Conservation (phyloP, 2,329 filamentous ascomycete genomes). For the Aphanocladium album region DNA sequence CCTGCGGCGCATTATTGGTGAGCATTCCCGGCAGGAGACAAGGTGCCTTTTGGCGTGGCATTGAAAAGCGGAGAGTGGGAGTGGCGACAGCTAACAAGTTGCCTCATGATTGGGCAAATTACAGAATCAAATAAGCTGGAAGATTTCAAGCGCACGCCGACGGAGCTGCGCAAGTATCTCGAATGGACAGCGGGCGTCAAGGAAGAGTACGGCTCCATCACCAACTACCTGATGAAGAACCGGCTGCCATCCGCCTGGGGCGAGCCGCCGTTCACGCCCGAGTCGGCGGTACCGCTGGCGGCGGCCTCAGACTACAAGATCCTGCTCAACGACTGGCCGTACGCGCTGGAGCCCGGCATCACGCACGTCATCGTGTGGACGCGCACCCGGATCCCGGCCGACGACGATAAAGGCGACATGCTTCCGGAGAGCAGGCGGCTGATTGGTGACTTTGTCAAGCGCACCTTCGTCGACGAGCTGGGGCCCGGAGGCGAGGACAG, state of each 20-base stretch:
- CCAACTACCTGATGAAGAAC: conserved; percentile 69
- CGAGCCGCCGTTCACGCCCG: conserved; percentile 48
- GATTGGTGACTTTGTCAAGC: conserved; percentile 65
- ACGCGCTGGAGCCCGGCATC: conserved; percentile 62
- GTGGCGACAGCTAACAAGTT: background rate
- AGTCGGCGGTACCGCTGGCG: conserved; percentile 46
- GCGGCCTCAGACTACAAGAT: conserved; percentile 60
- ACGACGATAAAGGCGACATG: conserved; percentile 65
- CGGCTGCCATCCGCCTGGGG: conserved; percentile 66
- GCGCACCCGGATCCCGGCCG: conserved; percentile 72
- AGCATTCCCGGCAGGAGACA: conserved; percentile 19
- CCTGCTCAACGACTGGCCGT: conserved; percentile 90
- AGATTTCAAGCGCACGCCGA: conserved; percentile 72
- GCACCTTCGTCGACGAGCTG: conserved; percentile 60
- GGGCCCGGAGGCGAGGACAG: conserved; percentile 42
- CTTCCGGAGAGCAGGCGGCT: conserved; percentile 58
- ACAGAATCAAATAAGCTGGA: conserved; percentile 59
- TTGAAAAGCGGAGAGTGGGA: background rate
- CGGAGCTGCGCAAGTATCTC: conserved; percentile 74
- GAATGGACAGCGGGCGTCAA: conserved; percentile 68
- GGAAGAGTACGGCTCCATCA: conserved; percentile 70
- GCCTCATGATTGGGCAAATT: conserved; percentile 10
- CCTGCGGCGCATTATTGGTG: conserved; percentile 62
- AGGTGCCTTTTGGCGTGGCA: background rate
- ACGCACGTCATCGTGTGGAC: conserved; percentile 91